Evolutionary conservation across 768 basidiomycete species (phyloP).

Genomic region (Suillus cothurnatus): DNA sequence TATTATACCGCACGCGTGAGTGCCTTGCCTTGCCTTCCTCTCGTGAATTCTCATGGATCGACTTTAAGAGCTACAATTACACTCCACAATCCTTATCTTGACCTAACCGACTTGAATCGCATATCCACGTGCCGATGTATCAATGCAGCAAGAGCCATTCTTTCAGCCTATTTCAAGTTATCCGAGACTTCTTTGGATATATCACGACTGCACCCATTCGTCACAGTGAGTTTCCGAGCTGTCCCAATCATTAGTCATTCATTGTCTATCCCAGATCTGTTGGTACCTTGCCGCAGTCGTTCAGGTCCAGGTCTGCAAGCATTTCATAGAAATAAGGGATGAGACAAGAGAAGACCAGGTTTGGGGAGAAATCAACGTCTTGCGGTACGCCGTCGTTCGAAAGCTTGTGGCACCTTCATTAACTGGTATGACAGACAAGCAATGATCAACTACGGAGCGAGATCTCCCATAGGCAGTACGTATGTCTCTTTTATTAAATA

Average conservation of each 20-base stretch:
- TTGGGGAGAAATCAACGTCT: conserved; percentile 87
- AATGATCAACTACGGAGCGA: conserved; percentile 78
- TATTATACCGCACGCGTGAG: conserved; percentile 83
- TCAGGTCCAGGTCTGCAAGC: conserved; percentile 83
- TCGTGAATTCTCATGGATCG: conserved; percentile 14
- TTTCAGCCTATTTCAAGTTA: conserved; percentile 74
- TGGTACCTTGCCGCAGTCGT: conserved; percentile 92
- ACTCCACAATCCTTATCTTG: conserved; percentile 81
- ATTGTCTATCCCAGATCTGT: conserved; percentile 59
- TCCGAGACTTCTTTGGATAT: conserved; percentile 85
- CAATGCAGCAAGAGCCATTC: conserved; percentile 71
- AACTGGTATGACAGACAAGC: conserved; percentile 56
- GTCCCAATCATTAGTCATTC: conserved; percentile 10
- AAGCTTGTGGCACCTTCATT: conserved; percentile 3
- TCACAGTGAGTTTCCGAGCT: conserved; percentile 56
- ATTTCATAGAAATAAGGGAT: conserved; percentile 83
- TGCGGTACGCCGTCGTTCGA: conserved; percentile 52
- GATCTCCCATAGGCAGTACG: conserved; percentile 84
- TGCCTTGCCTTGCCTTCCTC: conserved; percentile 21
- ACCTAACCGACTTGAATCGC: conserved; percentile 67
- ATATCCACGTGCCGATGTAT: conserved; percentile 72
- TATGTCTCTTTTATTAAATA: conserved; percentile 13
- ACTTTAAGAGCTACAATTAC: conserved; percentile 77
- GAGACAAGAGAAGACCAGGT: conserved; percentile 70
- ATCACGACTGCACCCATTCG: conserved; percentile 78